Evolutionary conservation across 2,329 filamentous ascomycete genomes (phyloP).

Genomic region (Scytalidium lignicola): DNA sequence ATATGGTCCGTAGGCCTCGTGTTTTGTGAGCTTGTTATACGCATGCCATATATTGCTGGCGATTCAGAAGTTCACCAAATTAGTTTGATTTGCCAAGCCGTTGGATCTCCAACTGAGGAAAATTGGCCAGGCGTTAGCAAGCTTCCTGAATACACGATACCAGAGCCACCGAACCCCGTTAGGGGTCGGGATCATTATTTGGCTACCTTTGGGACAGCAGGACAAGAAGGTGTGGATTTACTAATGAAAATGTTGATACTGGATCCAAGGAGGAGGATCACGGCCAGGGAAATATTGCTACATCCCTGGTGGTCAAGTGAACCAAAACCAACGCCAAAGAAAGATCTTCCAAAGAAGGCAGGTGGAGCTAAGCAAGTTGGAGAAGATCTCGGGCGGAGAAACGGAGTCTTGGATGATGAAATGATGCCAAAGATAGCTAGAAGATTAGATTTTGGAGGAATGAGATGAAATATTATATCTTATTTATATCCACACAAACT

Average conservation of each 20-base stretch:
- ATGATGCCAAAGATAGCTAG: constrained; percentile 55
- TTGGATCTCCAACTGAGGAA: constrained; percentile 88
- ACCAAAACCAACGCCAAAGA: constrained; percentile 75
- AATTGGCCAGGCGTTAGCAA: constrained; percentile 90
- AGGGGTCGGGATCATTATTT: constrained; percentile 69
- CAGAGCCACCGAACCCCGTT: constrained; percentile 50
- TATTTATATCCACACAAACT: neutral
- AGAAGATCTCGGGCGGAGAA: constrained; percentile 73
- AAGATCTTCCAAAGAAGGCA: constrained; percentile 74
- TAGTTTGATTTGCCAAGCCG: constrained; percentile 72
- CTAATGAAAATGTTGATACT: constrained; percentile 79
- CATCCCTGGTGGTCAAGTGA: constrained; percentile 84
- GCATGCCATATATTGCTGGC: constrained; percentile 77
- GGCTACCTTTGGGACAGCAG: constrained; percentile 72
- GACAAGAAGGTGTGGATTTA: constrained; percentile 78
- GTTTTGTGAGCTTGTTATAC: constrained; percentile 83
- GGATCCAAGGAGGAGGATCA: constrained; percentile 81
- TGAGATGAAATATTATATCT: constrained; percentile 11
- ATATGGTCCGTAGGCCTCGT: constrained; percentile 92
- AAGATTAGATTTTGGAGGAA: constrained; percentile 26
- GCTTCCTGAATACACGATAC: constrained; percentile 74
- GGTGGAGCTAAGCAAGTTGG: constrained; percentile 71
- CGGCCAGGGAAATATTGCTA: constrained; percentile 69
- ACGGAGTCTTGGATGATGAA: constrained; percentile 65
- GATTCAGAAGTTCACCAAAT: constrained; percentile 85